A percentile compares a stretch with the other conserved stretches of the same genome.
Evolutionary conservation across 1,139 yeast genomes (phyloP).

Genomic region (Zygosaccharomyces sapae): DNA sequence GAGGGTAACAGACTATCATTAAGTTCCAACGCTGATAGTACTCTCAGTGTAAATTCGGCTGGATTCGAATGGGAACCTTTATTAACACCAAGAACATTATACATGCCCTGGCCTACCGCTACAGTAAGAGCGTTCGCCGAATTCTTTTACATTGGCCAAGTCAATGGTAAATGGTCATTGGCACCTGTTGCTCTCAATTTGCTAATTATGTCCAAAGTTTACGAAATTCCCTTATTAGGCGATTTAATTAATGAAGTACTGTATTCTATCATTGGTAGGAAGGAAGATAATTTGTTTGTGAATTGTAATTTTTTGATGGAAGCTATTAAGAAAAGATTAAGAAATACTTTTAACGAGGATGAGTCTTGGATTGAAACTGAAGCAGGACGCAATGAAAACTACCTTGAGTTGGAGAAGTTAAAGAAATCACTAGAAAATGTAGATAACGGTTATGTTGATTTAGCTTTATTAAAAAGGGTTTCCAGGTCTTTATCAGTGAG

Average conservation of each 20-base stretch:
- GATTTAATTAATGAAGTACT: constrained; percentile 64
- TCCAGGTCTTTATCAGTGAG: constrained; percentile 32
- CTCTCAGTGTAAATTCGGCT: constrained; percentile 15
- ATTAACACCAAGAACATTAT: constrained; percentile 60
- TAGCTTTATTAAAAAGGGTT: constrained; percentile 49
- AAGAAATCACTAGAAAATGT: constrained; percentile 39
- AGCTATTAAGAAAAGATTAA: constrained; percentile 22
- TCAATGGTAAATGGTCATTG: constrained; percentile 67
- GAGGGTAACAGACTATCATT: constrained; percentile 24
- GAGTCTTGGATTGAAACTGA: constrained; percentile 39
- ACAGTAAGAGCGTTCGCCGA: constrained; percentile 66
- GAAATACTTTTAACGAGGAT: constrained; percentile 23
- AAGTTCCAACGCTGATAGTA: constrained; percentile 26
- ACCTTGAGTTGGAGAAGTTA: constrained; percentile 22
- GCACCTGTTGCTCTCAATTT: constrained; percentile 65
- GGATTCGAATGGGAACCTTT: constrained; percentile 48
- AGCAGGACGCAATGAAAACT: constrained; percentile 29
- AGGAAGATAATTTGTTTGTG: constrained; percentile 50
- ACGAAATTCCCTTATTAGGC: constrained; percentile 62
- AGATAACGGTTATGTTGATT: constrained; percentile 62
- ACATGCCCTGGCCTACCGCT: constrained; percentile 59
- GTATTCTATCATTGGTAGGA: constrained; percentile 63
- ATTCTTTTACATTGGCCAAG: constrained; percentile 72
- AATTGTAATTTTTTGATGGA: constrained; percentile 33
- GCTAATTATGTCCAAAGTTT: constrained; percentile 56